These are phyloP conservation scores for California macrophylla DNA, from an alignment of 441 rosid genomes.

Conservation along the genomic window DNA sequence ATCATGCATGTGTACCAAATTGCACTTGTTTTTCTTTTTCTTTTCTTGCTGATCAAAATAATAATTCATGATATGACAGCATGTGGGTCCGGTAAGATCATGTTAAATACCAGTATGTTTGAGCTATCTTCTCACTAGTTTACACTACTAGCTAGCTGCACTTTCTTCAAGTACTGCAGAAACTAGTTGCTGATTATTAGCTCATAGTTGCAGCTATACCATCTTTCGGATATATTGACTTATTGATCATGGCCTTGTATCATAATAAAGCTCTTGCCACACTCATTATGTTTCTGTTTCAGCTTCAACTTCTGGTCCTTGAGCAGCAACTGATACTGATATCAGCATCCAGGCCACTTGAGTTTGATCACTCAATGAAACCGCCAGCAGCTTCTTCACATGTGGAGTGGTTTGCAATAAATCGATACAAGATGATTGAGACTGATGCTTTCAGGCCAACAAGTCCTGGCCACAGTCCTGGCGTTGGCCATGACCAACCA, in stretches of 20 bases:
- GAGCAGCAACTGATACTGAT: background rate
- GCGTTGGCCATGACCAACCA: conserved; percentile 16
- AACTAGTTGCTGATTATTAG: background rate
- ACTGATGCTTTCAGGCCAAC: conserved; percentile 23
- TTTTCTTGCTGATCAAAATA: background rate
- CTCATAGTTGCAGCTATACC: background rate
- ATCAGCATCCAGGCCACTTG: background rate
- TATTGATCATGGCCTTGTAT: background rate
- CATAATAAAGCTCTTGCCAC: background rate
- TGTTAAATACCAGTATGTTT: background rate
- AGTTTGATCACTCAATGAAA: background rate
- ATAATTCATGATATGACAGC: background rate
- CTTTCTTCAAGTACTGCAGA: background rate
- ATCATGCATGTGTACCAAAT: conserved; percentile 3
- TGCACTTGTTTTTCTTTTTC: background rate
- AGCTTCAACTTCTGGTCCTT: background rate
- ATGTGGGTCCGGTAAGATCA: conserved; percentile 10
- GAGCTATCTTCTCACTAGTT: background rate
- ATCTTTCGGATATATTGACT: too few relatives aligned
- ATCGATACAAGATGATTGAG: conserved; percentile 20
- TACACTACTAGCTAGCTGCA: background rate
- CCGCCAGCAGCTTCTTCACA: background rate
- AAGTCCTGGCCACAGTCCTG: conserved; percentile 19
- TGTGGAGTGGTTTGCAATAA: conserved; percentile 7
- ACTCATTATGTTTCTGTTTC: background rate